A percentile compares a stretch with the other conserved stretches of the same genome.
phyloP scores from a whole-genome alignment of 768 basidiomycete species.

The Rhodosporidiobolus odoratus region DNA sequence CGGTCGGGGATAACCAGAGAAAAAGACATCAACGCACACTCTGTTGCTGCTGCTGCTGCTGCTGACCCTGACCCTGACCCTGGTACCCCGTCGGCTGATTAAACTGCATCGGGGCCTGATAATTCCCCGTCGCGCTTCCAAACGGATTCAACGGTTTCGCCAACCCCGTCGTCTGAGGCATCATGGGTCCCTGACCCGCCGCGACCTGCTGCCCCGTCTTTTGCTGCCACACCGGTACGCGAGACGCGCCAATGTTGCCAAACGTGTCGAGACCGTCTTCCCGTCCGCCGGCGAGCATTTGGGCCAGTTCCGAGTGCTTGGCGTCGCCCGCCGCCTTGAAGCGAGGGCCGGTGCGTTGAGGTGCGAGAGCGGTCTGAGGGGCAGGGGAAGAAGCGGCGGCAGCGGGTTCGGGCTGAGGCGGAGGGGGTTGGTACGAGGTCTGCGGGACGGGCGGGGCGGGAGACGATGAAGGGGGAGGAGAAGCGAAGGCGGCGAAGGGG shows the following conservation, averaged over 20 bases:
- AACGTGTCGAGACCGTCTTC: slow-evolving; percentile 91
- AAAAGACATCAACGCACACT: slow-evolving; percentile 11
- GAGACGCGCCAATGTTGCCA: slow-evolving; percentile 72
- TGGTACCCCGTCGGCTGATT: slow-evolving; percentile 33
- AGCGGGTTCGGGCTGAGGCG: slow-evolving; percentile 38
- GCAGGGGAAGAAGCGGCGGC: slow-evolving; percentile 47
- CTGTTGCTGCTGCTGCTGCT: slow-evolving; percentile 26
- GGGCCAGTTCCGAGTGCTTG: slow-evolving; percentile 67
- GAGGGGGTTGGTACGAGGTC: slow-evolving; percentile 40
- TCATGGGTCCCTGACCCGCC: slow-evolving; percentile 8
- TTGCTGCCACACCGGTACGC: slow-evolving; percentile 36
- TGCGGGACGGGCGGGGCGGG: slow-evolving; percentile 32
- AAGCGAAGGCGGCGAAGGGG: slow-evolving; percentile 66
- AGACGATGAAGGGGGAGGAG: slow-evolving; percentile 29
- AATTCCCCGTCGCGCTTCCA: slow-evolving; percentile 2
- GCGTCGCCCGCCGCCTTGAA: slow-evolving; percentile 54
- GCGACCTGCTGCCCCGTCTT: slow-evolving; percentile 28
- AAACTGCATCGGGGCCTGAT: slow-evolving; percentile 26
- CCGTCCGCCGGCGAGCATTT: slow-evolving; percentile 66
- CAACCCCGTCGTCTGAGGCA: slow-evolving; percentile 27
- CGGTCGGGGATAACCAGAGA: background rate
- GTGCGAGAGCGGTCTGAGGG: slow-evolving; percentile 47
- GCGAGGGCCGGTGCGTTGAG: slow-evolving; percentile 20
- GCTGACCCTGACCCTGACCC: slow-evolving; percentile 8
- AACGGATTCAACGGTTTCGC: slow-evolving; percentile 34